Conservation (phyloP, 768 basidiomycete species). For the Lactifluus rugatus region DNA sequence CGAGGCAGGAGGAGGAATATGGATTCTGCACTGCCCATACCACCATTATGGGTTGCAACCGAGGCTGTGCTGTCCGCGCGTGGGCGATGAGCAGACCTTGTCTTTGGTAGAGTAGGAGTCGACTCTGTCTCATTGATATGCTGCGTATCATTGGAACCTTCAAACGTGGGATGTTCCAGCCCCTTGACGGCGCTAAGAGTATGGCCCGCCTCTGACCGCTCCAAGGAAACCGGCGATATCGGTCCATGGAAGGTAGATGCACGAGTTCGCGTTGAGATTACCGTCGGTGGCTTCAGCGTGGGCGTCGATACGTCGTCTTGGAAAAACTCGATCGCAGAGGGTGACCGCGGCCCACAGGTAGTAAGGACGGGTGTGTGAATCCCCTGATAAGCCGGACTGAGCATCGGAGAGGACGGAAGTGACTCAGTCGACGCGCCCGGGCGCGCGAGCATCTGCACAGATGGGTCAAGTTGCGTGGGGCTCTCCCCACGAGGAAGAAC, state of each 20-base stretch:
- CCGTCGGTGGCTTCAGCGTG: neutral
- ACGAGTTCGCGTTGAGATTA: slow-evolving; percentile 4
- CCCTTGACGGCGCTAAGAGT: slow-evolving; percentile 13
- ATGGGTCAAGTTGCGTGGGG: slow-evolving; percentile 51
- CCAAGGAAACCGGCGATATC: neutral
- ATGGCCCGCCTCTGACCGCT: neutral
- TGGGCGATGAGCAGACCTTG: slow-evolving; percentile 8
- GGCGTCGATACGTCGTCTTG: slow-evolving; percentile 8
- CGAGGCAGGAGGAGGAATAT: slow-evolving; percentile 95
- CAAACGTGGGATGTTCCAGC: slow-evolving; percentile 14
- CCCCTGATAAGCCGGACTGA: slow-evolving; percentile 26
- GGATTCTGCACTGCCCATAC: slow-evolving; percentile 68
- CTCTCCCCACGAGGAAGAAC: slow-evolving; percentile 27
- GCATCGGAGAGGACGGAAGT: slow-evolving; percentile 32
- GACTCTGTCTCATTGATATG: slow-evolving; percentile 5
- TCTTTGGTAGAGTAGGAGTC: slow-evolving; percentile 6
- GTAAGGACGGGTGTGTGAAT: neutral
- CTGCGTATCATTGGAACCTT: neutral
- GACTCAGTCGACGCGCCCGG: slow-evolving; percentile 72
- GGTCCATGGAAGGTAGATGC: slow-evolving; percentile 17
- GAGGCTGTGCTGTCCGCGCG: slow-evolving; percentile 28
- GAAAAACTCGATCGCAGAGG: neutral
- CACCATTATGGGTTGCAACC: slow-evolving; percentile 56
- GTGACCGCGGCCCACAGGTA: neutral
- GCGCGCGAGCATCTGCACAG: slow-evolving; percentile 65